These are phyloP conservation scores for Asclepias syriaca DNA, from an alignment of 257 asterid species.

Conservation along the genomic window DNA sequence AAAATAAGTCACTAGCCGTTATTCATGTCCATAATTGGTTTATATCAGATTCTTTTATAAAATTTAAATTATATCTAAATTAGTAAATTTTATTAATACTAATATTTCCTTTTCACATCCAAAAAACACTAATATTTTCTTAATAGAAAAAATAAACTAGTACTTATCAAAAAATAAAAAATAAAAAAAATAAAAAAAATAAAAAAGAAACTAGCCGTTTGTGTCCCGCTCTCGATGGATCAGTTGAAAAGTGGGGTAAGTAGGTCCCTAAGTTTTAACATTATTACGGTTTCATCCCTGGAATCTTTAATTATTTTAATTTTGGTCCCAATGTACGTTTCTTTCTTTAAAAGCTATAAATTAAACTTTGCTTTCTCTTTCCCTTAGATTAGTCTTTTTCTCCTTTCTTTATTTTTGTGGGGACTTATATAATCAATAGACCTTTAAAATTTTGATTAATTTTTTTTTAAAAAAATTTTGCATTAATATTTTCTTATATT, in stretches of 20 bases:
- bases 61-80: not conserved
- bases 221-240: slow-evolving; percentile 5
- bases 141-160: slow-evolving; percentile 1
- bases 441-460: too few relatives aligned
- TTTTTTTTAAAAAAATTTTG: too few relatives aligned
- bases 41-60: not conserved
- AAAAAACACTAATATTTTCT: not conserved
- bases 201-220: slow-evolving; percentile 9
- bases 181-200: not conserved
- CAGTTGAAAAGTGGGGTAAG: not conserved
- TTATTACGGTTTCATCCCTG: not conserved
- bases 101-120: not conserved
- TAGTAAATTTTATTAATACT: not conserved
- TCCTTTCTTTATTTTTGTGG: not conserved
- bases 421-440: not conserved
- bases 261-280: not conserved
- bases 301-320: not conserved
- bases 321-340: not conserved
- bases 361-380: too few relatives aligned
- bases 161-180: not conserved
- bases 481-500: too few relatives aligned
- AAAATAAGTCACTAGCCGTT: slow-evolving; percentile 6
- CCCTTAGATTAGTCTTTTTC: not conserved
- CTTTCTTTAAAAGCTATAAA: not conserved
- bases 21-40: not conserved